Base-by-base conservation (phyloP, 2,329 filamentous ascomycete genomes). In the Diaporthe destruens region DNA sequence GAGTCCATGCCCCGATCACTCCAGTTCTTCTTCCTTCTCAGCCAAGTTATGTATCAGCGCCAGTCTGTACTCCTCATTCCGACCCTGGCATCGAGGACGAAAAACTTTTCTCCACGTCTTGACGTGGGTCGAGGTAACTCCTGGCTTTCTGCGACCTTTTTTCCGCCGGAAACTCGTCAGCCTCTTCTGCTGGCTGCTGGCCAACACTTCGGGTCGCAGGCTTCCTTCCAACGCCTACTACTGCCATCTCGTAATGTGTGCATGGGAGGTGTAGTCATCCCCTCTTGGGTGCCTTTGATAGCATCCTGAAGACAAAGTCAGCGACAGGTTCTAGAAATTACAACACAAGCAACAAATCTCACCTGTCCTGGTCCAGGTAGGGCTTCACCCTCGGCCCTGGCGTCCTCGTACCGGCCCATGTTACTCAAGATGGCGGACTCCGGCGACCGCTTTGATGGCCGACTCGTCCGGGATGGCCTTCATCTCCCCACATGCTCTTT, bases 181-280 rank as follows among this genome's bases (percentile, higher is more conserved):
- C 75, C 42, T 77, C 77, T 1, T 76, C 72, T 2, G 65, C 44
- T 18, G 76, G 76, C 75, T 0, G 75, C 73, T 3, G 78, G 79
- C 74, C 77, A 82, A 29, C 71, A 71, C 0, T 76, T 77, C 0
- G 84, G 81, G 39, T 82, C 79, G 76, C 84, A 87, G 68, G 85
- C 87, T 77, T 96, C 92, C 72, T 88, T 87, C 95, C 96, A 99
- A 1, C n/a, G 92, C 85, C 70, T n/a, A 94, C 90, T 9, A 93
- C 94, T 0, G 91, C 95, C 85, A 96, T 90, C 82, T 99, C 96
- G 81, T 98, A 98, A 76, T 94, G 87, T 1, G 93, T 94, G 0
- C 91, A 90, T 0, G 96, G 94, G 8, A 88, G 85, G 90, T 86
- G 84, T 93, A 95, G 77, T 93, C 91, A 72, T 95, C 93, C 72